Percentiles rank a stretch among this genome's conserved stretches.
Evolutionary conservation across 2,329 filamentous ascomycete species (phyloP).

Genomic region (Albophoma yamanashiensis): DNA sequence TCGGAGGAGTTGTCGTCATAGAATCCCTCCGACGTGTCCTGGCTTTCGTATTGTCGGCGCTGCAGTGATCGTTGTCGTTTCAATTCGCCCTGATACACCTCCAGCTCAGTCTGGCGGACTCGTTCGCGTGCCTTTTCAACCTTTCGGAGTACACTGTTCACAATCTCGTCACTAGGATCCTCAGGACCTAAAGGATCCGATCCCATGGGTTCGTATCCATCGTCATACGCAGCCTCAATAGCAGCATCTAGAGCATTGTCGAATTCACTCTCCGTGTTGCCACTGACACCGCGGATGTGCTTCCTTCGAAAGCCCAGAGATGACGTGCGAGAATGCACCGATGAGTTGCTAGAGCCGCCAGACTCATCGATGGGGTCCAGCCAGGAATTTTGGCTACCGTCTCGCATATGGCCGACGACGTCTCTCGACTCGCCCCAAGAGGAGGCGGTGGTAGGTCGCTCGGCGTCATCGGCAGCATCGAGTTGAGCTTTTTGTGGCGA

Average conservation of each 20-base stretch:
- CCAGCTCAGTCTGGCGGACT: slow-evolving; percentile 62
- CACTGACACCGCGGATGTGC: slow-evolving; percentile 57
- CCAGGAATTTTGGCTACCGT: slow-evolving; percentile 75
- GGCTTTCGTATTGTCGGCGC: slow-evolving; percentile 9
- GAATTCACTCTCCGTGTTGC: slow-evolving; percentile 77
- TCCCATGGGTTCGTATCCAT: slow-evolving; percentile 68
- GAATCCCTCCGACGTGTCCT: slow-evolving; percentile 37
- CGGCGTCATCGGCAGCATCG: slow-evolving; percentile 7
- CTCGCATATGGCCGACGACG: slow-evolving; percentile 33
- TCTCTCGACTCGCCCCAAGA: slow-evolving; percentile 13
- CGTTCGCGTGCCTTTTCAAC: slow-evolving; percentile 68
- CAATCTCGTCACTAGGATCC: slow-evolving; percentile 30
- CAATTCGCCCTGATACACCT: slow-evolving; percentile 32
- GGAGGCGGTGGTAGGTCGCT: slow-evolving; percentile 3
- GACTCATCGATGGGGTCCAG: slow-evolving; percentile 92
- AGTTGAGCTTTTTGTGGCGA: slow-evolving; percentile 26
- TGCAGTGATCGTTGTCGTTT: slow-evolving; percentile 18
- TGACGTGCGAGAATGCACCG: slow-evolving; percentile 69
- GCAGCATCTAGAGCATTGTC: slow-evolving; percentile 91
- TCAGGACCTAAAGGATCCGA: slow-evolving; percentile 27
- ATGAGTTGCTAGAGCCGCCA: slow-evolving; percentile 67
- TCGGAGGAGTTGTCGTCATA: slow-evolving; percentile 55
- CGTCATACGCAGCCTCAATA: slow-evolving; percentile 91
- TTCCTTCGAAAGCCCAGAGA: slow-evolving; percentile 58
- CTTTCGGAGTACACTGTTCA: slow-evolving; percentile 48